A percentile compares a stretch with the other conserved stretches of the same genome.
phyloP scores from a whole-genome alignment of 106 monocot species.

The Vanilla planifolia region DNA sequence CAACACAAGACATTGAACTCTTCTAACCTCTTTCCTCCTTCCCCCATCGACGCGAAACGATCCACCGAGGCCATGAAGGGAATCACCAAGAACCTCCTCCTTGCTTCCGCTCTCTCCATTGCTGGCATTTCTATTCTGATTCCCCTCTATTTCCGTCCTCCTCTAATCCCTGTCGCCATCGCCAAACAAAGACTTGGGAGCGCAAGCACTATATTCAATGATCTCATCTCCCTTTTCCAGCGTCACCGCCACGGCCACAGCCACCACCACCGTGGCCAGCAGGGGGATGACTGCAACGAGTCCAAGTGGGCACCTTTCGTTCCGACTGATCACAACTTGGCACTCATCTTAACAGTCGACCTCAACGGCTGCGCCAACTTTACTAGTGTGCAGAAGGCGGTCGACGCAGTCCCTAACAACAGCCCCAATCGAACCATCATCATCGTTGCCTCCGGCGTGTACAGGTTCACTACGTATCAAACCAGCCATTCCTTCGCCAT shows the following conservation, averaged over 20 bases:
- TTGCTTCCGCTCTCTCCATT: slow-evolving; percentile 31
- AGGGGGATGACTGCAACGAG: slow-evolving; percentile 13
- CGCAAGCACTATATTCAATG: slow-evolving; percentile 4
- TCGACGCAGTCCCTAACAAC: slow-evolving; percentile 55
- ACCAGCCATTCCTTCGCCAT: background rate
- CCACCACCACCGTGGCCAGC: slow-evolving; percentile 14
- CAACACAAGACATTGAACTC: background rate
- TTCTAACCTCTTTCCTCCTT: background rate
- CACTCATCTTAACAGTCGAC: slow-evolving; percentile 49
- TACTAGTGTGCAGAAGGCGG: slow-evolving; percentile 59
- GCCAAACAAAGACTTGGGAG: background rate
- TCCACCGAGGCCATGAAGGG: background rate
- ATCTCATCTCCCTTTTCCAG: slow-evolving; percentile 14
- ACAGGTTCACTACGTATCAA: slow-evolving; percentile 27
- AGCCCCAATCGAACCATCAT: slow-evolving; percentile 41
- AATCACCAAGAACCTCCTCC: background rate
- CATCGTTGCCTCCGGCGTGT: slow-evolving; percentile 47
- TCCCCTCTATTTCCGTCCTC: slow-evolving; percentile 5
- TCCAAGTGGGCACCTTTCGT: slow-evolving; percentile 28
- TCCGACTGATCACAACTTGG: slow-evolving; percentile 21
- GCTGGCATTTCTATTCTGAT: slow-evolving; percentile 41
- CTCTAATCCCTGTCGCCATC: background rate
- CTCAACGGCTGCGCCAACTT: slow-evolving; percentile 61
- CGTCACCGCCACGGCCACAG: slow-evolving; percentile 15
- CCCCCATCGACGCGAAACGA: too few species aligned